Percentiles rank a stretch among this genome's conserved stretches.
Evolutionary conservation across 2,329 filamentous ascomycete genomes (phyloP).

Genomic region (Pseudogymnoascus sp.): DNA sequence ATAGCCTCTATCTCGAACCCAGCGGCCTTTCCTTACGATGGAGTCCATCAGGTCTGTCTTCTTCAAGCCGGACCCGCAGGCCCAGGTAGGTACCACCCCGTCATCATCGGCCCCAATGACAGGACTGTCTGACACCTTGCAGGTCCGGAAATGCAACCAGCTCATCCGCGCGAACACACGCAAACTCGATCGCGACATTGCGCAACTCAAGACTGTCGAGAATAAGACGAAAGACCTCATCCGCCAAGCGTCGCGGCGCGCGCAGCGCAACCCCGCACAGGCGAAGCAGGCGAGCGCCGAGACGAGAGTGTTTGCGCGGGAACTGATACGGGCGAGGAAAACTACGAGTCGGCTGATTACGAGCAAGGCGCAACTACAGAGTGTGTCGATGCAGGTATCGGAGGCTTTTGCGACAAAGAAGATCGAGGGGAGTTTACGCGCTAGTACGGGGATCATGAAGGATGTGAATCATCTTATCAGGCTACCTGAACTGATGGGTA

Average conservation of each 20-base stretch:
- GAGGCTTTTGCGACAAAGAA: constrained; percentile 93
- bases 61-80: constrained; percentile 85
- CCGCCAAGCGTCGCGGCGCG: constrained; percentile 72
- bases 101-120: constrained; percentile 10
- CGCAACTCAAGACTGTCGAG: constrained; percentile 69
- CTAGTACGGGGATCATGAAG: constrained; percentile 90
- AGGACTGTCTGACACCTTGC: constrained; percentile 14
- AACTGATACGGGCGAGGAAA: constrained; percentile 76
- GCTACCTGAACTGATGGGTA: constrained; percentile 77
- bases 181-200: constrained; percentile 90
- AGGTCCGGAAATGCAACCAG: constrained; percentile 94
- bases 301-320: constrained; percentile 79
- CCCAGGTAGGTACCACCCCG: constrained; percentile 57
- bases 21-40: constrained; percentile 47
- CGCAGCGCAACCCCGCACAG: constrained; percentile 70
- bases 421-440: constrained; percentile 86
- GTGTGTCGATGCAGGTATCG: constrained; percentile 94
- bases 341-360: constrained; percentile 69
- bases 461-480: constrained; percentile 83
- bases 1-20: neutral
- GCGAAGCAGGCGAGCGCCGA: constrained; percentile 73
- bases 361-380: constrained; percentile 83
- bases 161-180: constrained; percentile 85
- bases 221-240: constrained; percentile 80
- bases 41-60: constrained; percentile 81